Evolutionary conservation across 2,329 filamentous ascomycete genomes (phyloP), one percentile per base, ranked within the genome.

Genomic region (Beauveria australis): DNA sequence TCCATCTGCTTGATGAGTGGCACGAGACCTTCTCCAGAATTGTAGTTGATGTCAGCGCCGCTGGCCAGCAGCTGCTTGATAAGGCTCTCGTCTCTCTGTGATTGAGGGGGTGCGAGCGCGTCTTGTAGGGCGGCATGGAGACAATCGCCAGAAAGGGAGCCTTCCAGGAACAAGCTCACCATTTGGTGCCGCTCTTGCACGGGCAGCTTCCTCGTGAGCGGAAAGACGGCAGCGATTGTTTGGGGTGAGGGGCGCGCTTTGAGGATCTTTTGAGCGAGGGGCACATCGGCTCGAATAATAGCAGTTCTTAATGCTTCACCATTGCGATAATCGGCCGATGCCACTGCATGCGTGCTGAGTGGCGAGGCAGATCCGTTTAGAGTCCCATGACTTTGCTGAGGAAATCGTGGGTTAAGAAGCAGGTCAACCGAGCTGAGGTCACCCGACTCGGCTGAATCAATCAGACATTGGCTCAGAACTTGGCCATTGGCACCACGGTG

Each of bases 21-120:
- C 0, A 76, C 69, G 16, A 85, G 72, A 2, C 75, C 77, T n/a
- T 76, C 72, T 0, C 81, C 80, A 28, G 79, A 76, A 47, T 80
- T 79, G 59, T 79, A 81, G 63, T 83, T 83, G 43, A 82, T 75
- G 53, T 84, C 81, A 4, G 79, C 79, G 16, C 79, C 77, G 62
- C 82, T 73, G 2, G 75, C 73, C 5, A 86, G 71, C 3, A 85
- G 70, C 5, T 85, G 72, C 7, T 75, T 74, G 59, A 86, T 80
- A 12, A 86, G 70, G 1, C 75, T 73, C 47, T 79, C 76, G 44
- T 85, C 82, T 43, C 80, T 73, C 46, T 74, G 72, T 0, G 76
- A 74, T 1, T 74, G 73, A 14, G 76, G 73, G 47, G 82, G 78
- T 16, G 76, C 74, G 47, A 85, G 78, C n/a, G 79, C 79, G 26